These are phyloP conservation scores for Venturia effusa DNA, from an alignment of 2,329 filamentous ascomycete species.

Conservation along the genomic window DNA sequence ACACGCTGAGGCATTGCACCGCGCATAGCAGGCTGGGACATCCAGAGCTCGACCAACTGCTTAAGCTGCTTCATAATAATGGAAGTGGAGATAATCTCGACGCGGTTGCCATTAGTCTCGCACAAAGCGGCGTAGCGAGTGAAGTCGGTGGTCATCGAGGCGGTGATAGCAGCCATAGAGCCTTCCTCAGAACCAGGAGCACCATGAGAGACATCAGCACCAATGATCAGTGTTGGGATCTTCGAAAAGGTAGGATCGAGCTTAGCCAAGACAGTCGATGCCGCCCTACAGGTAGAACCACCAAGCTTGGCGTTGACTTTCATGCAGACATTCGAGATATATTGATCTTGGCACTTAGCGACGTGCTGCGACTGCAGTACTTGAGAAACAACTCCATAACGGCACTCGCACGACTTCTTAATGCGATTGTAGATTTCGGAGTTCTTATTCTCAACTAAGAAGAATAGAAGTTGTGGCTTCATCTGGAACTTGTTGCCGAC, in stretches of 20 bases:
- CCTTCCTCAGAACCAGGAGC: slow-evolving; percentile 48
- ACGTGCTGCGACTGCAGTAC: slow-evolving; percentile 66
- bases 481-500: slow-evolving; percentile 34
- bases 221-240: slow-evolving; percentile 68
- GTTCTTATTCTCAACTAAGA: slow-evolving; percentile 64
- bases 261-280: background rate
- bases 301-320: slow-evolving; percentile 96
- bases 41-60: slow-evolving; percentile 56
- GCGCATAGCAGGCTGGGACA: slow-evolving; percentile 32
- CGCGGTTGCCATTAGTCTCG: slow-evolving; percentile 71
- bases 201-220: slow-evolving; percentile 81
- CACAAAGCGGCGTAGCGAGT: slow-evolving; percentile 69
- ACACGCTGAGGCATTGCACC: slow-evolving; percentile 58
- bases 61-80: slow-evolving; percentile 59
- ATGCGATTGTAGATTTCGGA: slow-evolving; percentile 66
- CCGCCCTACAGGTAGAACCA: slow-evolving; percentile 54
- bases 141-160: slow-evolving; percentile 60
- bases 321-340: slow-evolving; percentile 89
- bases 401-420: slow-evolving; percentile 82
- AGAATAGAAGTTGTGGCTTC: slow-evolving; percentile 66
- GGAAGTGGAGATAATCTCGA: slow-evolving; percentile 62
- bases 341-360: slow-evolving; percentile 60
- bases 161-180: slow-evolving; percentile 79
- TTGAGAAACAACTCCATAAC: slow-evolving; percentile 74
- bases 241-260: slow-evolving; percentile 7